Conservation (phyloP, 345 rosid genomes). For the Mangifera indica region DNA sequence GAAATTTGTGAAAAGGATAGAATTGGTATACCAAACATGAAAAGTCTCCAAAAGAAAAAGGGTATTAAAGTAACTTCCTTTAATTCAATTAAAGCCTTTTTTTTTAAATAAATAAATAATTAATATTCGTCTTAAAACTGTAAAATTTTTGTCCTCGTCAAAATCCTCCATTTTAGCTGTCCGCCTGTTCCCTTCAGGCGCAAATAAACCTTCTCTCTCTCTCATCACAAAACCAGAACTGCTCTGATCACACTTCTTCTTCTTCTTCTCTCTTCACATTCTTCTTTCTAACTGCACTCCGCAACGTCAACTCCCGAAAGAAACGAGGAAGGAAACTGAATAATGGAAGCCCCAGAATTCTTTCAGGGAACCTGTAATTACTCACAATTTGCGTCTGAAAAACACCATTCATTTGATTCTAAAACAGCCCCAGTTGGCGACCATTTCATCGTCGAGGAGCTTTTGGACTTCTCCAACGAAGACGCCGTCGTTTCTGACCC, state of each 20-base stretch:
- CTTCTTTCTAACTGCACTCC: slow-evolving; percentile 17
- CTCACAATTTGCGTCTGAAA: slow-evolving; percentile 39
- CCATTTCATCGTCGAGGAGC: slow-evolving; percentile 88
- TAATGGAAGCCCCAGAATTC: slow-evolving; percentile 38
- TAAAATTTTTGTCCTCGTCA: slow-evolving; percentile 34
- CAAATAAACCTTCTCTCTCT: slow-evolving; percentile 38
- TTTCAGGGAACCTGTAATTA: slow-evolving; percentile 24
- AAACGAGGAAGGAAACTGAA: not conserved
- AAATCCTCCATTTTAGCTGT: slow-evolving; percentile 48
- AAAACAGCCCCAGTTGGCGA: slow-evolving; percentile 35
- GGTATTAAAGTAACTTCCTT: slow-evolving; percentile 41
- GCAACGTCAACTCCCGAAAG: not conserved
- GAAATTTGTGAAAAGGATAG: not conserved
- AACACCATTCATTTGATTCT: slow-evolving; percentile 34
- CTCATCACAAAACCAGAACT: slow-evolving; percentile 33
- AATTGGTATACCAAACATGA: not conserved
- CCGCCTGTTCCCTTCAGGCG: slow-evolving; percentile 52
- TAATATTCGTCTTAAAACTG: too few relatives aligned
- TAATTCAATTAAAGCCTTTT: slow-evolving; percentile 27
- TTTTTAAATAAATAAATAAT: slow-evolving; percentile 20
- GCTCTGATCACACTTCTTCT: slow-evolving; percentile 3
- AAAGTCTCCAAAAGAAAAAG: slow-evolving; percentile 26
- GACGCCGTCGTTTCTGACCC: slow-evolving; percentile 48
- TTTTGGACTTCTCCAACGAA: slow-evolving; percentile 79
- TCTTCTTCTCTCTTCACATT: slow-evolving; percentile 22